Percentiles rank a stretch among this genome's conserved stretches.
phyloP scores from a whole-genome alignment of 2,329 filamentous ascomycete species.

The Iodosphaeria phyllophila region DNA sequence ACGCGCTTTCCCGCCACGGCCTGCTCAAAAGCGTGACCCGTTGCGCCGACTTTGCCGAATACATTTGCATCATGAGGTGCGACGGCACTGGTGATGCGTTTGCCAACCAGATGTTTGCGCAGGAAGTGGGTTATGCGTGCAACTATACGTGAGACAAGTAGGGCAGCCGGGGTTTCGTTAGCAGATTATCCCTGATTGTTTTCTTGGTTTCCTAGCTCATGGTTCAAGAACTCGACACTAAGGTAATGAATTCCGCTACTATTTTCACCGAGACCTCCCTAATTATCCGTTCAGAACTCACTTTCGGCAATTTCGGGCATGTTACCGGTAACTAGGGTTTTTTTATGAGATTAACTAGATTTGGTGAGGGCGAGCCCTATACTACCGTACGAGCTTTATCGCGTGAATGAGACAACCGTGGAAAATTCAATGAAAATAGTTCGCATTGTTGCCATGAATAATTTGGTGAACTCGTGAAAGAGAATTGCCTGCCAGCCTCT shows the following conservation, averaged over 20 bases:
- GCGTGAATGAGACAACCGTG: too few species aligned
- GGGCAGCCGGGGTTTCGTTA: too few species aligned
- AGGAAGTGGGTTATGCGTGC: conserved; percentile 77
- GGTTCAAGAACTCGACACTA: neutral
- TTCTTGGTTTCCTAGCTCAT: neutral
- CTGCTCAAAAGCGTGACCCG: conserved; percentile 52
- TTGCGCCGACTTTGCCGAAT: conserved; percentile 81
- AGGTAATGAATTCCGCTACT: neutral
- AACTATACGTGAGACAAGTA: conserved; percentile 30
- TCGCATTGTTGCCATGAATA: neutral
- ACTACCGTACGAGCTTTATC: too few species aligned
- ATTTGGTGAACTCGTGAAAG: neutral
- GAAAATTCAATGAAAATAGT: too few species aligned
- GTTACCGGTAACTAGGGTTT: neutral
- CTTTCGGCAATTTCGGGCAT: conserved; percentile 14
- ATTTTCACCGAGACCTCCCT: too few species aligned
- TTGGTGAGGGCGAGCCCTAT: too few species aligned
- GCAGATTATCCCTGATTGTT: neutral
- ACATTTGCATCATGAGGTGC: conserved; percentile 68
- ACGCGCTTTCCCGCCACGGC: conserved; percentile 59
- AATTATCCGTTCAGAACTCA: too few species aligned
- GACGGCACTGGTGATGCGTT: conserved; percentile 50
- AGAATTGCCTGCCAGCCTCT: neutral
- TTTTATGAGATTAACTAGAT: neutral
- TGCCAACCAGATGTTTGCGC: conserved; percentile 65